These are phyloP conservation scores for Datisca glomerata DNA, from an alignment of 306 rosid genomes.

Conservation along the genomic window DNA sequence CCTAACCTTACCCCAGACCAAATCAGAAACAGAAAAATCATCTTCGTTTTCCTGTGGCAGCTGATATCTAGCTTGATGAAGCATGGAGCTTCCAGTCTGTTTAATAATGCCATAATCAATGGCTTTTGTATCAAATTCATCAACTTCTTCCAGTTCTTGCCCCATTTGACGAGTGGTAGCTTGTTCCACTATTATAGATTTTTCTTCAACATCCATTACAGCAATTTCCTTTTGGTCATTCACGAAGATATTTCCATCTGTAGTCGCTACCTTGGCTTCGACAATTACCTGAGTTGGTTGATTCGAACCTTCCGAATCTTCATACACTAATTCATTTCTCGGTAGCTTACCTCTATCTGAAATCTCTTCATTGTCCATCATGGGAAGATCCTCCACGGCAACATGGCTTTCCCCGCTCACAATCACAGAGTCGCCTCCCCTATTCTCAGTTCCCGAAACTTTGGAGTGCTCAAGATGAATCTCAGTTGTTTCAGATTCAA, in stretches of 20 bases:
- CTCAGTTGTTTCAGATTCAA: slow-evolving; percentile 16
- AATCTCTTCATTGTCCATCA: slow-evolving; percentile 11
- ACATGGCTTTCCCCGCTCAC: slow-evolving; percentile 14
- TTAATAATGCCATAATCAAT: too few species aligned
- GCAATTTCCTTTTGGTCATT: slow-evolving; percentile 4
- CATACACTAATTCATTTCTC: slow-evolving; percentile 2
- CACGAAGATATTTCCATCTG: slow-evolving; percentile 9
- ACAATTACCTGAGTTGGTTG: slow-evolving; percentile 12
- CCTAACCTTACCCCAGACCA: slow-evolving; percentile 97
- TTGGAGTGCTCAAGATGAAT: slow-evolving; percentile 7
- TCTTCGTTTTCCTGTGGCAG: slow-evolving; percentile 56
- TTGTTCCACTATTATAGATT: slow-evolving; percentile 11
- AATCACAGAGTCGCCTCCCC: slow-evolving; percentile 21
- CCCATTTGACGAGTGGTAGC: slow-evolving; percentile 16
- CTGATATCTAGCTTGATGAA: slow-evolving; percentile 30
- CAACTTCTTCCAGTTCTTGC: slow-evolving; percentile 11
- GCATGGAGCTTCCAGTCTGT: slow-evolving; percentile 31
- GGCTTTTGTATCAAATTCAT: slow-evolving; percentile 21
- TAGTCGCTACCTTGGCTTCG: slow-evolving; percentile 12
- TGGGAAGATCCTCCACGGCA: slow-evolving; percentile 8
- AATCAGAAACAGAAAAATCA: slow-evolving; percentile 55
- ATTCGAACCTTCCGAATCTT: slow-evolving; percentile 4
- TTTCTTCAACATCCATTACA: neutral
- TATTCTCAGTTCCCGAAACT: slow-evolving; percentile 18
- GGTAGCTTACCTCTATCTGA: slow-evolving; percentile 15